Evolutionary conservation across 495 filamentous ascomycete genomes (phyloP).

Genomic region (Aspergillus sparsus): DNA sequence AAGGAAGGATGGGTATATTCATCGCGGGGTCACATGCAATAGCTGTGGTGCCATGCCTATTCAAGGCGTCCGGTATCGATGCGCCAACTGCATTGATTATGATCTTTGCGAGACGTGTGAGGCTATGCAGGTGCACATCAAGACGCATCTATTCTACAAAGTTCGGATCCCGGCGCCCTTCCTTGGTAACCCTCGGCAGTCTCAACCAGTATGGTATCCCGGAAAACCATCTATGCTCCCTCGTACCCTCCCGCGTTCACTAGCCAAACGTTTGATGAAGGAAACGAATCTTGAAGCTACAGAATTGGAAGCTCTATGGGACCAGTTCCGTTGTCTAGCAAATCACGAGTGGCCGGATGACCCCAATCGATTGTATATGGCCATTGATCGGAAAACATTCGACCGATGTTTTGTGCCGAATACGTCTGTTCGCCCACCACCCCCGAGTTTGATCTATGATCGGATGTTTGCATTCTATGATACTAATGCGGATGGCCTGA

Average conservation of each 20-base stretch:
- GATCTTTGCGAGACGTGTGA: constrained; percentile 91
- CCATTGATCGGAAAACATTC: constrained; percentile 89
- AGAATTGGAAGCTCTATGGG: constrained; percentile 90
- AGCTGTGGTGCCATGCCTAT: constrained; percentile 83
- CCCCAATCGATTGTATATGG: constrained; percentile 71
- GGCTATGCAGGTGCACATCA: constrained; percentile 77
- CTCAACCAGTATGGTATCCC: constrained; percentile 83
- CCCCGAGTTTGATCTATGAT: constrained; percentile 89
- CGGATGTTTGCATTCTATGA: constrained; percentile 97
- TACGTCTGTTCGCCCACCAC: constrained; percentile 68
- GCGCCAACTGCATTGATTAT: constrained; percentile 88
- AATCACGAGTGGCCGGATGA: constrained; percentile 83
- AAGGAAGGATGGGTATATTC: constrained; percentile 80
- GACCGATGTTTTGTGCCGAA: constrained; percentile 86
- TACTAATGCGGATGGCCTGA: constrained; percentile 79
- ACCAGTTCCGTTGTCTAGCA: constrained; percentile 92
- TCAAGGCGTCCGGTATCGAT: constrained; percentile 86
- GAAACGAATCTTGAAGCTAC: constrained; percentile 77
- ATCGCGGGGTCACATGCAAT: constrained; percentile 93
- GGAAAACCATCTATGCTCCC: constrained; percentile 74
- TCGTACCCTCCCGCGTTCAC: constrained; percentile 60
- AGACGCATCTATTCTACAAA: constrained; percentile 96
- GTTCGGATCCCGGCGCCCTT: constrained; percentile 73
- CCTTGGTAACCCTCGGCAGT: constrained; percentile 64
- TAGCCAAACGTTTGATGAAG: constrained; percentile 65